These are phyloP conservation scores for Diaporthe capsici DNA, from an alignment of 2,329 filamentous ascomycete species.

Conservation along the genomic window DNA sequence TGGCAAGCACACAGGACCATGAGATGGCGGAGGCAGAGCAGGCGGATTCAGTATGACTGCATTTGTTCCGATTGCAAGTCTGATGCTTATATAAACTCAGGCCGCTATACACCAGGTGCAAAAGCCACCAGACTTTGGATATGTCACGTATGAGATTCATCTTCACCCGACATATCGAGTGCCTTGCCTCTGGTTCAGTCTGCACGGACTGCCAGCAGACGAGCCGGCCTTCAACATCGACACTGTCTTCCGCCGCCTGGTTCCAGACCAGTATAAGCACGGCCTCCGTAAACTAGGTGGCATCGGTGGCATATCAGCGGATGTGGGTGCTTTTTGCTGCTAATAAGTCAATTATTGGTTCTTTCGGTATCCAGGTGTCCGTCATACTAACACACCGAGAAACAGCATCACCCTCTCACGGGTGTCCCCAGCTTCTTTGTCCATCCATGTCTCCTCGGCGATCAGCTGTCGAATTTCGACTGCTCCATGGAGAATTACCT, in stretches of 20 bases:
- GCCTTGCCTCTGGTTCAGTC: constrained; percentile 82
- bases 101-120: constrained; percentile 55
- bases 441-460: constrained; percentile 90
- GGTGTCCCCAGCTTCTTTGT: constrained; percentile 88
- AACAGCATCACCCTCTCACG: constrained; percentile 85
- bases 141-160: constrained; percentile 80
- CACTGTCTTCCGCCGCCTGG: constrained; percentile 78
- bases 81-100: constrained; percentile 49
- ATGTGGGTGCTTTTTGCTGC: constrained; percentile 69
- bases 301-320: constrained; percentile 81
- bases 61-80: neutral
- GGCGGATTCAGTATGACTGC: constrained; percentile 62
- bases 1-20: constrained; percentile 52
- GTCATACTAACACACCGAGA: constrained; percentile 60
- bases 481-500: constrained; percentile 80
- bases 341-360: constrained; percentile 48
- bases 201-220: constrained; percentile 70
- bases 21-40: constrained; percentile 67
- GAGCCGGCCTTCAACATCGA: constrained; percentile 75
- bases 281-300: constrained; percentile 72
- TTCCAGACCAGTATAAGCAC: constrained; percentile 75
- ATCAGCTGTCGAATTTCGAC: constrained; percentile 79
- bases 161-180: constrained; percentile 81
- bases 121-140: constrained; percentile 54
- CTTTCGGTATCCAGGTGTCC: constrained; percentile 33